Base-by-base conservation (phyloP, 306 rosid species). In the Pyrus bretschneideri region DNA sequence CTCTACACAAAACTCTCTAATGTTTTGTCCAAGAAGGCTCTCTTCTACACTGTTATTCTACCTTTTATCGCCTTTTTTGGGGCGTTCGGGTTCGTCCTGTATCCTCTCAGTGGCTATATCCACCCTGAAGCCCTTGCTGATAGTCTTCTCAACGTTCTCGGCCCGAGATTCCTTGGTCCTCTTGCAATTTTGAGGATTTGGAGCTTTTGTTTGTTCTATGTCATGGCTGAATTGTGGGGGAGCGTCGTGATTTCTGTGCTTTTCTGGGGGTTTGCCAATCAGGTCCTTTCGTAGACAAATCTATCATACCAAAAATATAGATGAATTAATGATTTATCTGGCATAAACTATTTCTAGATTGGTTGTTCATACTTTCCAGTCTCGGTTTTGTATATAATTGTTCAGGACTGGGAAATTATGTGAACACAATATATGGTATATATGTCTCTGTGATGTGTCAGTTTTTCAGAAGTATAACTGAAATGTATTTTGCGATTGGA, bases 191-290 rank as follows among this genome's bases (percentile, higher is more conserved):
- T 94, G 87, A 91, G 97, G 82, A 94, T 94, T 54, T 94, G 97
- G 98, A 91, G 94, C 79, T 94, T 94, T 67, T 94, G 98, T 73
- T 84, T 94, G 87, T 94, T 94, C 85, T 94, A 94, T 89, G 98
- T 94, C 75, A 94, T 94, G 98, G 98, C 98, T 85, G 97, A 94
- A 84, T 81, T 94, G 78, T 94, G 98, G 98, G 98, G 97, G 22
- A 94, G 98, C 71, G 98, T 94, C 65, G 98, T 94, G 54, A 42
- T 94, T 81, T 94, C 98, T 6, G 98, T 94, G 72, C 86, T 94
- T 73, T 94, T 94, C 74, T 94, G 98, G 97, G 98, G 98, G 15
- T 85, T 94, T 79, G 98, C 98, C 70, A 94, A 94, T 86, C 98
- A 94, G 97, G 98, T 94, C 81, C 31, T 40, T 80, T 70, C 27